These are phyloP conservation scores for Rhododendron ferrugineum DNA, from an alignment of 148 eudicot species.

Conservation along the genomic window DNA sequence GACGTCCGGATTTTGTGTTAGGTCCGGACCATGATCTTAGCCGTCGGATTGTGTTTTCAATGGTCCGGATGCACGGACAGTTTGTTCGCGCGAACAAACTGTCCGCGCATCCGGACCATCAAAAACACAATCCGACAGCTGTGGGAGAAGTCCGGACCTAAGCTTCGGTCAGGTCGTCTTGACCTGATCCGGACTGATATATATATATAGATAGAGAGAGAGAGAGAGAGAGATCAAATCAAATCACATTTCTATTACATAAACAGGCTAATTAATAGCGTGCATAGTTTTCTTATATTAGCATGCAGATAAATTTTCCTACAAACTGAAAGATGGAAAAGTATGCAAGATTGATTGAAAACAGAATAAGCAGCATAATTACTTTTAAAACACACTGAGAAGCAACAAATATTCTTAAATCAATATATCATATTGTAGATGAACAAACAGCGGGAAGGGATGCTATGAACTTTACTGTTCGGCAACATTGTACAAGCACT, in stretches of 20 bases:
- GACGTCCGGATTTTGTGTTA: too few species aligned
- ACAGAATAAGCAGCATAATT: neutral
- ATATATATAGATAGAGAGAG: neutral
- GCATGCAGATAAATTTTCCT: constrained; percentile 1
- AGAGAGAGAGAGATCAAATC: neutral
- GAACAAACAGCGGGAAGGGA: neutral
- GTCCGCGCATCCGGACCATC: too few species aligned
- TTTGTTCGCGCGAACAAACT: too few species aligned
- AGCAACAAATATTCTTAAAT: neutral
- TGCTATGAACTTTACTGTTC: neutral
- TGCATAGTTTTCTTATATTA: neutral
- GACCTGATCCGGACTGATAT: too few species aligned
- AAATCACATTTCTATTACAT: neutral
- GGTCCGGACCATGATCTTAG: too few species aligned
- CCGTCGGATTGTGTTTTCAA: too few species aligned
- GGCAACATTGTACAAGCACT: neutral
- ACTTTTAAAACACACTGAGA: neutral
- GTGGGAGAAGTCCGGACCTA: too few species aligned
- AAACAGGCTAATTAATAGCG: neutral
- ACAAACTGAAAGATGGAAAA: neutral
- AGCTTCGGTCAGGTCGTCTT: too few species aligned
- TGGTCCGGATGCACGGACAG: too few species aligned
- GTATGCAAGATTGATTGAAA: neutral
- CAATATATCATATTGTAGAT: neutral
- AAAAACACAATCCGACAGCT: too few species aligned